These are phyloP conservation scores for Solanum chilense DNA, from an alignment of 257 asterid species.

Conservation along the genomic window DNA sequence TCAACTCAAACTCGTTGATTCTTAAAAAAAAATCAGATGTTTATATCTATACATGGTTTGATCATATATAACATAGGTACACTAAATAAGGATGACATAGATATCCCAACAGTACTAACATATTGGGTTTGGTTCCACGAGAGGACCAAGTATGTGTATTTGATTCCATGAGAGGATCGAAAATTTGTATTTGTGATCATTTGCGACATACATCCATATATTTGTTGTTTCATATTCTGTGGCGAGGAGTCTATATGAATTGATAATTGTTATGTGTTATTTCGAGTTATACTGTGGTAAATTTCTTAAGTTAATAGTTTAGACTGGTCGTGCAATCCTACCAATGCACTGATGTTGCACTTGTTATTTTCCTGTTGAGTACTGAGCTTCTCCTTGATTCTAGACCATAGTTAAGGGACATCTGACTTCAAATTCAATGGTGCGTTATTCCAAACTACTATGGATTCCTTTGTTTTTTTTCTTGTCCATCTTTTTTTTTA, in stretches of 20 bases:
- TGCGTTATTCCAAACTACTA: neutral
- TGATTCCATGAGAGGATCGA: neutral
- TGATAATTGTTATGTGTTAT: neutral
- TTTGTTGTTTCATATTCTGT: no score
- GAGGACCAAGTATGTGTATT: neutral
- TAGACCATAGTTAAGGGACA: neutral
- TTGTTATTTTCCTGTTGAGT: neutral
- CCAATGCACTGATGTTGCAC: neutral
- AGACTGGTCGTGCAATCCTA: neutral
- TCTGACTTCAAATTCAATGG: neutral
- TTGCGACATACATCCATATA: neutral
- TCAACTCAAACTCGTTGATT: no score
- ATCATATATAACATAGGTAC: neutral
- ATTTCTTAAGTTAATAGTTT: no score
- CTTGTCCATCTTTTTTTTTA: no score
- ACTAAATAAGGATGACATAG: neutral
- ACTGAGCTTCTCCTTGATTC: neutral
- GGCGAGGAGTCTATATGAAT: neutral
- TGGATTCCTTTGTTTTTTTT: neutral
- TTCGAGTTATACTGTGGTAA: neutral
- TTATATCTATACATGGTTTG: neutral
- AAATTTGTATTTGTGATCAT: neutral
- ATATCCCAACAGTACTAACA: neutral
- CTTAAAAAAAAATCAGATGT: no score
- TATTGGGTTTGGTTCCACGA: neutral